Evolutionary conservation across 2,329 filamentous ascomycete genomes (phyloP).

Genomic region (Uncinocarpus reesii): DNA sequence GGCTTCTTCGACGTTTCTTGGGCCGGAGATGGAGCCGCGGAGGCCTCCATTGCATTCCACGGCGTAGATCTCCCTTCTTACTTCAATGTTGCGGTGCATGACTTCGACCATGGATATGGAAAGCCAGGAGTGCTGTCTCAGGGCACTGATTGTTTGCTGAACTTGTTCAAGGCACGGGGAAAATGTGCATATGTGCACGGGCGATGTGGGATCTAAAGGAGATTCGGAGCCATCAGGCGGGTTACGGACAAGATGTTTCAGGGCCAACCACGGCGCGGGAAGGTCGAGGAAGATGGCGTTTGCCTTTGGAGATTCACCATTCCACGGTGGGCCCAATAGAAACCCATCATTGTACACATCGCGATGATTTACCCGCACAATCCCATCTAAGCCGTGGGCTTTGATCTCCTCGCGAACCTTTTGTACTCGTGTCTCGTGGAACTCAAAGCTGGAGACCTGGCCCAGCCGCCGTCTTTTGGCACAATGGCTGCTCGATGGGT

Average conservation of each 20-base stretch:
- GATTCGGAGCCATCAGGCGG: conserved; percentile 30
- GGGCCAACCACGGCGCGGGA: conserved; percentile 42
- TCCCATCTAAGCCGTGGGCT: conserved; percentile 35
- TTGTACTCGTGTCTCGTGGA: conserved; percentile 36
- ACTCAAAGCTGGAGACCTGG: conserved; percentile 43
- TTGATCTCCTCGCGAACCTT: conserved; percentile 36
- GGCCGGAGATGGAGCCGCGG: conserved; percentile 58
- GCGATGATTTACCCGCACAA: conserved; percentile 39
- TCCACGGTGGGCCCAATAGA: conserved; percentile 27
- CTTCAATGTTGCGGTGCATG: conserved; percentile 64
- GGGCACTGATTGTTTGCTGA: conserved; percentile 66
- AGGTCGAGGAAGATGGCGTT: conserved; percentile 43
- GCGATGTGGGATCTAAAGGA: conserved; percentile 58
- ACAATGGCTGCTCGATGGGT: conserved; percentile 23
- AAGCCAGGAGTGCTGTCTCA: conserved; percentile 76
- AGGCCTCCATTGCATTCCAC: conserved; percentile 56
- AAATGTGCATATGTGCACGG: conserved; percentile 81
- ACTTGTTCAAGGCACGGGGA: conserved; percentile 97
- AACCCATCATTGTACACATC: conserved; percentile 44
- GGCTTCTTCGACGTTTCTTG: conserved; percentile 64
- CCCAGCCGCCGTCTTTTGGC: conserved; percentile 28
- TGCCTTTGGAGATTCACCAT: conserved; percentile 34
- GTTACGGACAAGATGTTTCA: conserved; percentile 38
- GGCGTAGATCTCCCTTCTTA: conserved; percentile 70
- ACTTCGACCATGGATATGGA: conserved; percentile 93